A percentile compares a stretch with the other conserved stretches of the same genome.
Conservation (phyloP, 257 asterid species). For the Haberlea rhodopensis region DNA sequence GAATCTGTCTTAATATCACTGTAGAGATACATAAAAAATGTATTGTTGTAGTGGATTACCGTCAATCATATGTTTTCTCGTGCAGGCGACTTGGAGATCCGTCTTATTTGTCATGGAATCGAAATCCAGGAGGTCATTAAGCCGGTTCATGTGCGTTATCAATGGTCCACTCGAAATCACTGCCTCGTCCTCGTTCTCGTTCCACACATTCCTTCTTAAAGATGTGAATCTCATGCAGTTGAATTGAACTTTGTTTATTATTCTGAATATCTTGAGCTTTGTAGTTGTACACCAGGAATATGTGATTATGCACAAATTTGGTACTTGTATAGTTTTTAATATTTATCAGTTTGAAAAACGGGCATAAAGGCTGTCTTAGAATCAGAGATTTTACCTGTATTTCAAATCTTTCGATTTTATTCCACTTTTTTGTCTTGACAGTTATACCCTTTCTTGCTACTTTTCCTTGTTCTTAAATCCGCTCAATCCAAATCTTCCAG, state of each 20-base stretch:
- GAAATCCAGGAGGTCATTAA: conserved; percentile 74
- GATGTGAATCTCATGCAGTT: conserved; percentile 21
- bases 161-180: conserved; percentile 2
- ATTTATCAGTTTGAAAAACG: not conserved
- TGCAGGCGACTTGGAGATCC: conserved; percentile 94
- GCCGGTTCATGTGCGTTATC: conserved; percentile 14
- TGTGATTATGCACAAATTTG: conserved; percentile 24
- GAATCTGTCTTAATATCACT: too few species aligned
- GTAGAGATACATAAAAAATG: not conserved
- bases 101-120: conserved; percentile 85
- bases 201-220: conserved; percentile 16
- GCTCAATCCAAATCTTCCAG: too few species aligned
- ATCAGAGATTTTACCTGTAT: not conserved
- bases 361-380: not conserved
- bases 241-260: conserved; percentile 27
- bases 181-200: conserved; percentile 6
- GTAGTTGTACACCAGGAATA: conserved; percentile 12
- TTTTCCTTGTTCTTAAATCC: too few species aligned
- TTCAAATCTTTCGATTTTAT: not conserved
- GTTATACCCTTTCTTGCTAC: too few species aligned
- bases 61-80: conserved; percentile 21
- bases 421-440: too few species aligned
- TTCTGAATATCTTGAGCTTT: conserved; percentile 22
- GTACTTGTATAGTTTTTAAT: conserved; percentile 14
- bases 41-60: not conserved